Conservation (phyloP, 148 eudicot genomes). For the Rhododendron simsii region DNA sequence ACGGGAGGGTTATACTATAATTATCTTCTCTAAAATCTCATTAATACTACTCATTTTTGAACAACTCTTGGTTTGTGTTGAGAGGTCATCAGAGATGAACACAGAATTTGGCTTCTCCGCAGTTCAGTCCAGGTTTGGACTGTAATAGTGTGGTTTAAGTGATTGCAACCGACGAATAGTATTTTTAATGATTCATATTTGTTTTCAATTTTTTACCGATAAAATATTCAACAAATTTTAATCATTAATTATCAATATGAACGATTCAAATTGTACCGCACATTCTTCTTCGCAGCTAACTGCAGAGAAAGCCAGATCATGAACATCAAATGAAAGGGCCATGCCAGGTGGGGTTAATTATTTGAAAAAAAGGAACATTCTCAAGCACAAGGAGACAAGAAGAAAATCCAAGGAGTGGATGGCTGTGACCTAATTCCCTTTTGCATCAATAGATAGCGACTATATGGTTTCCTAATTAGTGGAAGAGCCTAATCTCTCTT, state of each 20-base stretch:
- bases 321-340: neutral
- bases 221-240: too few species aligned
- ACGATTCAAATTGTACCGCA: too few species aligned
- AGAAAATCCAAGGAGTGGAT: slow-evolving; percentile 38
- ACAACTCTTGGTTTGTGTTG: neutral
- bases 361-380: neutral
- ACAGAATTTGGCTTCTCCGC: too few species aligned
- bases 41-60: neutral
- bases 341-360: neutral
- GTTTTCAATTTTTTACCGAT: too few species aligned
- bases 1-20: neutral
- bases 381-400: slow-evolving; percentile 11
- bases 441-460: slow-evolving; percentile 26
- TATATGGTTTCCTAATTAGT: neutral
- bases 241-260: too few species aligned
- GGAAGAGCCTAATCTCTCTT: neutral
- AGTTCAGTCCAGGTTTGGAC: too few species aligned
- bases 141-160: too few species aligned
- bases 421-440: slow-evolving; percentile 37
- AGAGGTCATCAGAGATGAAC: neutral
- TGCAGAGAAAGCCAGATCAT: neutral
- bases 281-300: too few species aligned
- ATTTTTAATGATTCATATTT: too few species aligned
- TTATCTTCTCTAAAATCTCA: neutral
- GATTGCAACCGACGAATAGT: too few species aligned